Percentiles rank a stretch among this genome's conserved stretches.
These are phyloP conservation scores for Candida ulmi DNA, from an alignment of 805 yeast species.

Conservation along the genomic window DNA sequence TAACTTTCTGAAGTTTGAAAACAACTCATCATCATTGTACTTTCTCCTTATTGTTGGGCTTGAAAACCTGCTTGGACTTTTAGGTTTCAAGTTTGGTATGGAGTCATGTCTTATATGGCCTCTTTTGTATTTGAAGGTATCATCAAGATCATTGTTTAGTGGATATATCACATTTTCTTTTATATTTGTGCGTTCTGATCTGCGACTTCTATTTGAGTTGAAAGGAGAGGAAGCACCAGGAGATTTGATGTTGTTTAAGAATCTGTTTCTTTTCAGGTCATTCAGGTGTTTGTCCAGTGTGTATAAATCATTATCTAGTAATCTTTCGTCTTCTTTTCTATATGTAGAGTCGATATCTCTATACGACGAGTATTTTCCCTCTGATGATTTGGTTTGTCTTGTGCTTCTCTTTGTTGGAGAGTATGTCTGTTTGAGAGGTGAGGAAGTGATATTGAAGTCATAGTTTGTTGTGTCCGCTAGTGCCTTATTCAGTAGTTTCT, in stretches of 20 bases:
- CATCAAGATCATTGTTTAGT: neutral
- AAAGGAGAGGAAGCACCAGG: neutral
- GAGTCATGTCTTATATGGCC: neutral
- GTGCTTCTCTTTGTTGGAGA: neutral
- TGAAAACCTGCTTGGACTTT: neutral
- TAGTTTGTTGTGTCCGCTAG: neutral
- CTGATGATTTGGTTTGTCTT: neutral
- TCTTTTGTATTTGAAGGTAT: neutral
- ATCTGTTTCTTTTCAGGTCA: constrained; percentile 15
- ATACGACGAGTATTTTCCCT: no score
- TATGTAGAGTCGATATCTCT: no score
- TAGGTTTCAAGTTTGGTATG: neutral
- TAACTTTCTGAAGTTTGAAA: neutral
- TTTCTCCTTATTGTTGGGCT: neutral
- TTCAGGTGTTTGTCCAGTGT: constrained; percentile 5
- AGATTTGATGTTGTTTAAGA: constrained; percentile 3
- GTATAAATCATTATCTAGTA: constrained; percentile 12
- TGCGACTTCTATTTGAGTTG: no score
- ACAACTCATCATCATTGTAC: neutral
- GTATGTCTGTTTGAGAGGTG: neutral
- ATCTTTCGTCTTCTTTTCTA: neutral
- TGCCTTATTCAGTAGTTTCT: neutral
- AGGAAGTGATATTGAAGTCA: neutral
- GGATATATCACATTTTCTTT: no score
- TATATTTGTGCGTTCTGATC: no score